Evolutionary conservation across 495 filamentous ascomycete genomes (phyloP).

Genomic region (Penicillium soppii): DNA sequence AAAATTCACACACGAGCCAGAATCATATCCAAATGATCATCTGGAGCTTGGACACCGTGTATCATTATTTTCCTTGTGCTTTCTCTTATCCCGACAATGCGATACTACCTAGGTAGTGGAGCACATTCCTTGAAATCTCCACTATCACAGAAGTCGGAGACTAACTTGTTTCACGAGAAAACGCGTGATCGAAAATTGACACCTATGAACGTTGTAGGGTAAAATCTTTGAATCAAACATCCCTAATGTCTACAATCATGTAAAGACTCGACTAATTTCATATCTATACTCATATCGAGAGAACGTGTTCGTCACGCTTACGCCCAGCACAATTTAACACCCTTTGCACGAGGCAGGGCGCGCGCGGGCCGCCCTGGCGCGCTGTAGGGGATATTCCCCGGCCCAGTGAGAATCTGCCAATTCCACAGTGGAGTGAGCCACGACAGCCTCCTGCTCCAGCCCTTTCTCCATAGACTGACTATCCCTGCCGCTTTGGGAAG

Average conservation of each 20-base stretch:
- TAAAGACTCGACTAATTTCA: neutral
- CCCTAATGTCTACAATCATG: neutral
- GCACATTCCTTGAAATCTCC: neutral
- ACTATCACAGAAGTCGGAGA: neutral
- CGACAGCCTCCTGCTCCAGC: neutral
- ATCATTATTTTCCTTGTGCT: too few relatives aligned
- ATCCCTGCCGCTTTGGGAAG: neutral
- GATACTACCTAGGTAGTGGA: too few relatives aligned
- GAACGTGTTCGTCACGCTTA: neutral
- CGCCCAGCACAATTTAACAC: neutral
- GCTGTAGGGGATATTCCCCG: too few relatives aligned
- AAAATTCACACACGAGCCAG: too few relatives aligned
- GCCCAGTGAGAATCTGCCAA: neutral
- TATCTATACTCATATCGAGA: neutral
- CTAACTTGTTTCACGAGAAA: conserved; percentile 1
- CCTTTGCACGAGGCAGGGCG: neutral
- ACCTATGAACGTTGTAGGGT: too few relatives aligned
- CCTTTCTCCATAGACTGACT: neutral
- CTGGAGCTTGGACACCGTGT: too few relatives aligned
- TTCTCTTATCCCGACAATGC: neutral
- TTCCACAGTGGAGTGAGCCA: conserved; percentile 5
- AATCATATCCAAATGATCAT: too few relatives aligned
- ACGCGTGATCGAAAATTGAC: neutral
- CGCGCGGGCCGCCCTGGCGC: neutral
- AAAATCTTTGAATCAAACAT: too few relatives aligned